Evolutionary conservation across 805 yeast genomes (phyloP).

Genomic region (Limtongia smithiae): DNA sequence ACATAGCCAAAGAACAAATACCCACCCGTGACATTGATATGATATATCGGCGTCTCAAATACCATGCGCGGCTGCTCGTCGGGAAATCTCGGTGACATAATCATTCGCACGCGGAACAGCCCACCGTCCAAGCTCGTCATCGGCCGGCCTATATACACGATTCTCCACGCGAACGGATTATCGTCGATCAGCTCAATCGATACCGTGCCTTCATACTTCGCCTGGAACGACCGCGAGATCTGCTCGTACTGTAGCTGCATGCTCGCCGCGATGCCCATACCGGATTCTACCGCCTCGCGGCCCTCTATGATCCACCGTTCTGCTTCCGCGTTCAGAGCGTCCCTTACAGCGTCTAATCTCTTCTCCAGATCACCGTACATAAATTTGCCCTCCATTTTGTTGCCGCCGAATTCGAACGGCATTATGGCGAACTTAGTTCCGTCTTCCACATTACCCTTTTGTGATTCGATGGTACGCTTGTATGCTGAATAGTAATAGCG

Average conservation of each 20-base stretch:
- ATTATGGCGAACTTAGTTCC: not conserved
- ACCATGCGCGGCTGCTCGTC: slow-evolving; percentile 15
- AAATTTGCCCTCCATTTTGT: slow-evolving; percentile 12
- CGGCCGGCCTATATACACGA: slow-evolving; percentile 14
- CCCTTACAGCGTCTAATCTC: slow-evolving; percentile 5
- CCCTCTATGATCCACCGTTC: slow-evolving; percentile 15
- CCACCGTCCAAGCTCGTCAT: slow-evolving; percentile 19
- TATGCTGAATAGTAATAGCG: slow-evolving; percentile 9
- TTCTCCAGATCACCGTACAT: slow-evolving; percentile 7
- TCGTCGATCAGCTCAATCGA: slow-evolving; percentile 13
- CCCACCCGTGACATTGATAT: slow-evolving; percentile 14
- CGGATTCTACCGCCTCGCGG: not conserved
- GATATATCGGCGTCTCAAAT: slow-evolving; percentile 20
- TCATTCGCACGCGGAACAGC: slow-evolving; percentile 6
- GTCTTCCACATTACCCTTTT: not conserved
- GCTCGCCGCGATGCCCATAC: slow-evolving; percentile 6
- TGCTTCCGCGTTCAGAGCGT: slow-evolving; percentile 10
- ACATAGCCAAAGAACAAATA: not conserved
- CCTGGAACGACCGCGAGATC: not conserved
- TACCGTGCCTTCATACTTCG: slow-evolving; percentile 12
- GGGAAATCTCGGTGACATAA: slow-evolving; percentile 12
- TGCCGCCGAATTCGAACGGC: slow-evolving; percentile 13
- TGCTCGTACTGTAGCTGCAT: slow-evolving; percentile 1
- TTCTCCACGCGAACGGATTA: slow-evolving; percentile 17
- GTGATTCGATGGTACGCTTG: slow-evolving; percentile 2